Conservation (phyloP, 352 stramenopile species). For the Phytopythium cucurbitacearum region DNA sequence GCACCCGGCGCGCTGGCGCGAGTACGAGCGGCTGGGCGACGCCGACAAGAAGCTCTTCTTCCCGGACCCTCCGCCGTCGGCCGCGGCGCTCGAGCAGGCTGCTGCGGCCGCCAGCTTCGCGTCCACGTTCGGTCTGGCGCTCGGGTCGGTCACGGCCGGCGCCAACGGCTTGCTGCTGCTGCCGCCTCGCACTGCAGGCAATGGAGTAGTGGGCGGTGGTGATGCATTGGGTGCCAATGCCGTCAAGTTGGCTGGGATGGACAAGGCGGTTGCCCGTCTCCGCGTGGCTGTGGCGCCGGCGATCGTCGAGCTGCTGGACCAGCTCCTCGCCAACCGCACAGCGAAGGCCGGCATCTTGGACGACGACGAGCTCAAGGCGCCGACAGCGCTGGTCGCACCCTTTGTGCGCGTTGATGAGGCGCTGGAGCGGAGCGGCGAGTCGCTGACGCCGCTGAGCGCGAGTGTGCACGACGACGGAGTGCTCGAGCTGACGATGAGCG, state of each 20-base stretch:
- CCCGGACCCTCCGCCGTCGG: constrained; percentile 22
- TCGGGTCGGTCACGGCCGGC: not conserved
- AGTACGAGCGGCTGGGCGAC: constrained; percentile 46
- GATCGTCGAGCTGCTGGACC: constrained; percentile 37
- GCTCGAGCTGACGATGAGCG: too few relatives aligned
- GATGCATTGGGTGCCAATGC: not conserved
- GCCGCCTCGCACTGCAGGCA: not conserved
- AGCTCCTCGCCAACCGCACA: constrained; percentile 22
- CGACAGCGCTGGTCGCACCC: not conserved
- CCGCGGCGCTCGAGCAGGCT: constrained; percentile 13
- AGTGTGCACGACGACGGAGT: too few relatives aligned
- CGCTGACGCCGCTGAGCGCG: too few relatives aligned
- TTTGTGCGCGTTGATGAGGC: not conserved
- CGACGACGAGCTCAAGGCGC: too few relatives aligned
- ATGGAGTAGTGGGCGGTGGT: too few relatives aligned
- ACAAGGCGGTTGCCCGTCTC: not conserved
- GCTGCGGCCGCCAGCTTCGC: not conserved
- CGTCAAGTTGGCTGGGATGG: not conserved
- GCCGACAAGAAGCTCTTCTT: constrained; percentile 43
- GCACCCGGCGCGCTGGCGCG: constrained; percentile 40
- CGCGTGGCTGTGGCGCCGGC: not conserved
- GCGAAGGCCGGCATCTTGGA: not conserved
- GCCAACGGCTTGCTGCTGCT: constrained; percentile 5
- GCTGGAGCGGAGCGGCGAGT: too few relatives aligned
- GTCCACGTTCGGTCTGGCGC: constrained; percentile 1